Evolutionary conservation across 2,329 filamentous ascomycete genomes (phyloP).

Genomic region (Ophiostoma quercus): DNA sequence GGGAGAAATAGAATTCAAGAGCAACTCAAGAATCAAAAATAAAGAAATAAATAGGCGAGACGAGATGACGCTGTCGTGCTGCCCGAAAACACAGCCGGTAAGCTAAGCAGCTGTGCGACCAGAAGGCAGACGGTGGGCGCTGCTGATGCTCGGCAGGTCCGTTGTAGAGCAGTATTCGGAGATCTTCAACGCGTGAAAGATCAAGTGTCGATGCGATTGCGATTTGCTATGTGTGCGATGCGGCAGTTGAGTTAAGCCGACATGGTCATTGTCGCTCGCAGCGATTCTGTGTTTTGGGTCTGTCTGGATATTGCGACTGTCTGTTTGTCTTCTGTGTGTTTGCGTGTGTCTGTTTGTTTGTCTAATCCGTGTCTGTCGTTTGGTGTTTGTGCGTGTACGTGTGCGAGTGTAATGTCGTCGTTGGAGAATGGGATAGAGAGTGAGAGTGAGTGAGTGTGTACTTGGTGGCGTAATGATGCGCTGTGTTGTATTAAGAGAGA

Average conservation of each 20-base stretch:
- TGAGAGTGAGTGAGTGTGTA: background rate
- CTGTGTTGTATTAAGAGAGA: slow-evolving; percentile 4
- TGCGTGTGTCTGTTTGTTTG: slow-evolving; percentile 4
- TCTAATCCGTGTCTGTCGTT: background rate
- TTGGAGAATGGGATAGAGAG: background rate
- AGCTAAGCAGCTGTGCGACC: background rate
- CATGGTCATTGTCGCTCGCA: background rate
- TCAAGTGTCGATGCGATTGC: background rate
- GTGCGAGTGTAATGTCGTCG: background rate
- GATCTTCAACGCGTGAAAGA: background rate
- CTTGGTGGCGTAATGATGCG: background rate
- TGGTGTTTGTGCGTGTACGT: background rate
- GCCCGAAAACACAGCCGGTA: slow-evolving; percentile 5
- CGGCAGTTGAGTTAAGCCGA: background rate
- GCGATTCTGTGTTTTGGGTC: background rate
- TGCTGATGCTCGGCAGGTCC: background rate
- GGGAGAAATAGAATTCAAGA: background rate
- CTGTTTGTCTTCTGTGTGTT: background rate
- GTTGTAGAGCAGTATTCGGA: background rate
- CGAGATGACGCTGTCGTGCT: slow-evolving; percentile 7
- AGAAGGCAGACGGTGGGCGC: slow-evolving; percentile 1
- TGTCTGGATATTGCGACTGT: background rate
- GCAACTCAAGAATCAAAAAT: background rate
- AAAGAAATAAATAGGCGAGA: background rate
- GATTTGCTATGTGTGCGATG: background rate